phyloP scores from a whole-genome alignment of 2,329 filamentous ascomycete species.

The Alternaria atra region DNA sequence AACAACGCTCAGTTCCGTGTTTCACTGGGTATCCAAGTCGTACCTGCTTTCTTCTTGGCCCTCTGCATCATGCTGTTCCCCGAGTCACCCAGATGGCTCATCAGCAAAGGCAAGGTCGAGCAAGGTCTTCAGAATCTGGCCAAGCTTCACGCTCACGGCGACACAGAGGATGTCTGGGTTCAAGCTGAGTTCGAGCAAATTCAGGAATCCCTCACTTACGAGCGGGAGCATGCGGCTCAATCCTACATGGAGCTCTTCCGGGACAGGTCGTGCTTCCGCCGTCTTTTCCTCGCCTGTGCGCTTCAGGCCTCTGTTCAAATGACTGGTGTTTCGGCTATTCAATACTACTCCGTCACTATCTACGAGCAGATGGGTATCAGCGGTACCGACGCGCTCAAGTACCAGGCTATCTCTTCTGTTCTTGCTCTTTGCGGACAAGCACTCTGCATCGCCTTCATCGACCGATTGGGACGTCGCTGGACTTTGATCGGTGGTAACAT shows the following conservation, averaged over 20 bases:
- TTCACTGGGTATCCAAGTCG: conserved; percentile 73
- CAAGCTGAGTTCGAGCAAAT: conserved; percentile 77
- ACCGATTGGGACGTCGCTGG: conserved; percentile 75
- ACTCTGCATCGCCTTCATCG: conserved; percentile 73
- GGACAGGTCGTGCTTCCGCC: conserved; percentile 72
- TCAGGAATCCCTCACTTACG: conserved; percentile 69
- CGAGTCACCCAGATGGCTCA: conserved; percentile 74
- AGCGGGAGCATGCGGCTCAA: conserved; percentile 75
- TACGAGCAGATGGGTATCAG: conserved; percentile 75
- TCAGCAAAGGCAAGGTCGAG: conserved; percentile 73
- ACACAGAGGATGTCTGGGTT: conserved; percentile 73
- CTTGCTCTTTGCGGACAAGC: conserved; percentile 75
- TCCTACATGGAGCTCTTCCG: conserved; percentile 75
- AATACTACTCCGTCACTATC: conserved; percentile 76
- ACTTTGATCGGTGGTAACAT: conserved; percentile 75
- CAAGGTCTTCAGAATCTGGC: conserved; percentile 73
- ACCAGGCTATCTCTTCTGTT: conserved; percentile 78
- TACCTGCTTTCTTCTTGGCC: conserved; percentile 72
- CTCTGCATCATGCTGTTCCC: conserved; percentile 76
- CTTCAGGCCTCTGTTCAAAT: conserved; percentile 78
- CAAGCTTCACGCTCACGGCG: conserved; percentile 73
- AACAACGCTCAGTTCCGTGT: conserved; percentile 68
- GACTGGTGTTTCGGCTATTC: conserved; percentile 71
- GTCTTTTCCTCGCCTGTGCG: conserved; percentile 73
- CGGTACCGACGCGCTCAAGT: conserved; percentile 71